Evolutionary conservation across 2,329 filamentous ascomycete species (phyloP).

Genomic region (Fusarium sp.): DNA sequence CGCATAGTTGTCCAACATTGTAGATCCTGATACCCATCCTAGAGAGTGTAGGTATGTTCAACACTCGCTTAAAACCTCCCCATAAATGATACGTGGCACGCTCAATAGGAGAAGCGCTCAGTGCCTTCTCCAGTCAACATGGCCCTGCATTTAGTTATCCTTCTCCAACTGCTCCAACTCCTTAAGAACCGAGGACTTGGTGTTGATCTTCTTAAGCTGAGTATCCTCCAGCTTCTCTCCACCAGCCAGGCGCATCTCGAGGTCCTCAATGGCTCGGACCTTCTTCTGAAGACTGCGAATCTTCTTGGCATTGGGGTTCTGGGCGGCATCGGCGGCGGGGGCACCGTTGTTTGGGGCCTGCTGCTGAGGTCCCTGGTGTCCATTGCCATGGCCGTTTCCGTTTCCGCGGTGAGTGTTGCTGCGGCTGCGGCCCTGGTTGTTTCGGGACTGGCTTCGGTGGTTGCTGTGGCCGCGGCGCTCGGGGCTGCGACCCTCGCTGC

Average conservation of each 20-base stretch:
- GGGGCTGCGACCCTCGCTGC: slow-evolving; percentile 71
- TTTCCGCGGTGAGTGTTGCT: slow-evolving; percentile 61
- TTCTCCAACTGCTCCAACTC: slow-evolving; percentile 75
- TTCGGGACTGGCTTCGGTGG: slow-evolving; percentile 67
- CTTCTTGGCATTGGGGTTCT: slow-evolving; percentile 90
- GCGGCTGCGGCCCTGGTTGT: slow-evolving; percentile 62
- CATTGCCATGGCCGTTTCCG: slow-evolving; percentile 35
- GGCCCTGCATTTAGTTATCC: slow-evolving; percentile 38
- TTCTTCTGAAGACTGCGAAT: slow-evolving; percentile 94
- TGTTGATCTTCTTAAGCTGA: slow-evolving; percentile 97
- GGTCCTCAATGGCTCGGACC: slow-evolving; percentile 95
- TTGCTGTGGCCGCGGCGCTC: slow-evolving; percentile 65
- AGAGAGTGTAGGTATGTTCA: slow-evolving; percentile 15
- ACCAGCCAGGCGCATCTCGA: slow-evolving; percentile 94
- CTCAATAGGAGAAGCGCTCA: slow-evolving; percentile 8
- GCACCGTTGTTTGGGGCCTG: slow-evolving; percentile 57
- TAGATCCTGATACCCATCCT: slow-evolving; percentile 21
- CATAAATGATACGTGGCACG: slow-evolving; percentile 11
- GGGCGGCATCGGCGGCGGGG: slow-evolving; percentile 59
- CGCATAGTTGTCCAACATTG: slow-evolving; percentile 35
- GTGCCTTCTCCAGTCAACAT: slow-evolving; percentile 4
- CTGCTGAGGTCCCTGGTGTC: slow-evolving; percentile 41
- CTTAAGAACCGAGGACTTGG: slow-evolving; percentile 84
- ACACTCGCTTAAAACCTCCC: slow-evolving; percentile 18
- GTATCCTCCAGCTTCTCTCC: slow-evolving; percentile 99